A percentile compares a stretch with the other conserved stretches of the same genome.
Conservation (phyloP, 257 asterid genomes). For the Nicotiana otophora region DNA sequence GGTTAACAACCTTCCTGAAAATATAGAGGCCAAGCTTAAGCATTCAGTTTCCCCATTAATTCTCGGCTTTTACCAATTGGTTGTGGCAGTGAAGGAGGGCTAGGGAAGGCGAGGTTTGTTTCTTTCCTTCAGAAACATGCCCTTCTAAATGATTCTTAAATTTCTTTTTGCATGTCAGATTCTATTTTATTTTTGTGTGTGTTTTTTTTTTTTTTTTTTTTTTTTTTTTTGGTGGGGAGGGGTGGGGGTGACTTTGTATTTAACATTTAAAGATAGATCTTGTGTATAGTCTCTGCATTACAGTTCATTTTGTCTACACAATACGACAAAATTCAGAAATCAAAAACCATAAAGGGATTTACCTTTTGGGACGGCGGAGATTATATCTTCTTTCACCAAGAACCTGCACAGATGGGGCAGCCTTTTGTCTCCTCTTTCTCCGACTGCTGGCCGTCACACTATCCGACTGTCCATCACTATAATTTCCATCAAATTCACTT, state of each 20-base stretch:
- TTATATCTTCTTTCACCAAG: conserved; percentile 71
- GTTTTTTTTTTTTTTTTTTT: not conserved
- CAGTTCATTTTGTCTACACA: not conserved
- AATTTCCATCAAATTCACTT: conserved; percentile 43
- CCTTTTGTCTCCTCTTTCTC: conserved; percentile 69
- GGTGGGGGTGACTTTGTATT: not conserved
- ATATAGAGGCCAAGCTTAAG: not conserved
- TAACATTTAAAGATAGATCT: not conserved
- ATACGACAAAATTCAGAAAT: not conserved
- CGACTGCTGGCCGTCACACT: conserved; percentile 45
- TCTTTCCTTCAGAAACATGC: not conserved
- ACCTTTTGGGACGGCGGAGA: conserved; percentile 71
- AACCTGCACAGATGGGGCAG: conserved; percentile 38
- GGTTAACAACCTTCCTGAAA: not conserved
- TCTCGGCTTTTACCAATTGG: not conserved
- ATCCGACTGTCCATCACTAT: conserved; percentile 66
- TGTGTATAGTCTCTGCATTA: not conserved
- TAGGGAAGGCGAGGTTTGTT: not conserved
- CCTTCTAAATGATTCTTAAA: not conserved
- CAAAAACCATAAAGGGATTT: conserved; percentile 15
- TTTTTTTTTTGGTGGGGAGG: too few relatives aligned
- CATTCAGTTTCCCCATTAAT: not conserved
- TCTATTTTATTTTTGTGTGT: not conserved
- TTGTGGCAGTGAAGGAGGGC: not conserved
- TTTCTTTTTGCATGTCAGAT: not conserved